These are phyloP conservation scores for Claviceps africana DNA, from an alignment of 2,329 filamentous ascomycete species.

Conservation along the genomic window DNA sequence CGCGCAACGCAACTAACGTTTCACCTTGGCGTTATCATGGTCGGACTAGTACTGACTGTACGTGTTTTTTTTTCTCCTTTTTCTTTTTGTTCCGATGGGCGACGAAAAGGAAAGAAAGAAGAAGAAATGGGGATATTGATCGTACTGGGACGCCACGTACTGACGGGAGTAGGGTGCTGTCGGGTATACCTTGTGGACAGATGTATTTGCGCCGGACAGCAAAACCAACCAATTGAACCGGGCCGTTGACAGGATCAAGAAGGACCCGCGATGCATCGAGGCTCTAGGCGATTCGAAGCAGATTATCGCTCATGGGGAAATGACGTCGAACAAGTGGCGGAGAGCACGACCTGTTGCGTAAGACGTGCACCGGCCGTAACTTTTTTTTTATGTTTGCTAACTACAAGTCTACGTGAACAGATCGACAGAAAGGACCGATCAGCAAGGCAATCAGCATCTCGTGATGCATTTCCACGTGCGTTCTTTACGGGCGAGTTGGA, in stretches of 20 bases:
- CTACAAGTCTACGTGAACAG: slow-evolving; percentile 22
- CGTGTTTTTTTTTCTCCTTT: no score
- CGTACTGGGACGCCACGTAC: background rate
- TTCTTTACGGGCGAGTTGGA: slow-evolving; percentile 1
- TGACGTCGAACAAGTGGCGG: slow-evolving; percentile 70
- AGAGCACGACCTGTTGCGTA: slow-evolving; percentile 48
- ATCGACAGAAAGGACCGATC: slow-evolving; percentile 54
- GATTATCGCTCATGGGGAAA: slow-evolving; percentile 70
- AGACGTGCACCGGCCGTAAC: background rate
- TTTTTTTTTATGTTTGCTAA: background rate
- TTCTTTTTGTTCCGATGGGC: background rate
- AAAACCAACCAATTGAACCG: slow-evolving; percentile 82
- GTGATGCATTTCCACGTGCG: slow-evolving; percentile 72
- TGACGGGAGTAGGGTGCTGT: slow-evolving; percentile 49
- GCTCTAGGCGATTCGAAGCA: slow-evolving; percentile 62
- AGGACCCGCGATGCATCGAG: slow-evolving; percentile 54
- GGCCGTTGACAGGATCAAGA: slow-evolving; percentile 64
- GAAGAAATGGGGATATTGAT: background rate
- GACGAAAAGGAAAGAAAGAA: background rate
- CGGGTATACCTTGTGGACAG: slow-evolving; percentile 61
- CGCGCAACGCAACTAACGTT: slow-evolving; percentile 81
- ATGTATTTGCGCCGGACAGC: slow-evolving; percentile 74
- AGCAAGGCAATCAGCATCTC: slow-evolving; percentile 64
- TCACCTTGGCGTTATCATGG: slow-evolving; percentile 66
- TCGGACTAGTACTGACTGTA: slow-evolving; percentile 66